A percentile compares a stretch with the other conserved stretches of the same genome.
These are phyloP conservation scores for Pseudopyricularia javanii DNA, from an alignment of 2,329 filamentous ascomycete genomes.

Conservation along the genomic window DNA sequence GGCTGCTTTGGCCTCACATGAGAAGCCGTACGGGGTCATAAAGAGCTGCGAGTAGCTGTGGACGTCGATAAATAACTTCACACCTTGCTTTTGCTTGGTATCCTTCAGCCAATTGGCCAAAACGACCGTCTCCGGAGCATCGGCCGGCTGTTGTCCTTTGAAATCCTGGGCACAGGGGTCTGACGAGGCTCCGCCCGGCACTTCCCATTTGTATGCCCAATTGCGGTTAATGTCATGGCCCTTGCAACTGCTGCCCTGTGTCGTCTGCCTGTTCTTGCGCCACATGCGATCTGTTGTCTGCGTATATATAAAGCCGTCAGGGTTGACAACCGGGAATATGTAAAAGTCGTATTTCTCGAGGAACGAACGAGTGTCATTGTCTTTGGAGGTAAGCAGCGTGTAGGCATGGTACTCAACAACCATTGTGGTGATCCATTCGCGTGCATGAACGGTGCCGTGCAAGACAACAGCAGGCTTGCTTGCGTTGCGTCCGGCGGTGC, in stretches of 20 bases:
- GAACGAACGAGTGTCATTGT: conserved; percentile 14
- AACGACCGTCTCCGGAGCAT: conserved; percentile 36
- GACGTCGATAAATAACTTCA: conserved; percentile 53
- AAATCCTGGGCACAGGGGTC: conserved; percentile 30
- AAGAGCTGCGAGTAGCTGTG: conserved; percentile 52
- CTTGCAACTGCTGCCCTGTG: conserved; percentile 32
- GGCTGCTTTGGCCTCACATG: conserved; percentile 31
- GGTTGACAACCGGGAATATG: conserved; percentile 50
- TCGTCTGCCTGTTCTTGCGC: conserved; percentile 45
- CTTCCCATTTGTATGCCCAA: conserved; percentile 30
- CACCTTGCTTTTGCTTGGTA: conserved; percentile 25
- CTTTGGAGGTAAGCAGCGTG: conserved; percentile 22
- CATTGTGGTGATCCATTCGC: conserved; percentile 48
- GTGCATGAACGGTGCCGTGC: conserved; percentile 46
- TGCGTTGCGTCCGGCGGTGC: conserved; percentile 25
- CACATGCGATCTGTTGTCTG: conserved; percentile 45
- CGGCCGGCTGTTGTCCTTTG: conserved; percentile 21
- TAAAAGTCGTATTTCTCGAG: conserved; percentile 56
- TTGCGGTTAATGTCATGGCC: conserved; percentile 45
- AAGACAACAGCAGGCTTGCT: conserved; percentile 40
- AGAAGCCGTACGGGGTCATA: conserved; percentile 51
- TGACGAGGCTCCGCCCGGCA: conserved; percentile 28
- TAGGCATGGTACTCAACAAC: conserved; percentile 41
- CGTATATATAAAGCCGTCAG: conserved; percentile 48
- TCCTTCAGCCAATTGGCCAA: conserved; percentile 24